Base-by-base conservation (phyloP, 208 protist species). In the Zelonia costaricensis region DNA sequence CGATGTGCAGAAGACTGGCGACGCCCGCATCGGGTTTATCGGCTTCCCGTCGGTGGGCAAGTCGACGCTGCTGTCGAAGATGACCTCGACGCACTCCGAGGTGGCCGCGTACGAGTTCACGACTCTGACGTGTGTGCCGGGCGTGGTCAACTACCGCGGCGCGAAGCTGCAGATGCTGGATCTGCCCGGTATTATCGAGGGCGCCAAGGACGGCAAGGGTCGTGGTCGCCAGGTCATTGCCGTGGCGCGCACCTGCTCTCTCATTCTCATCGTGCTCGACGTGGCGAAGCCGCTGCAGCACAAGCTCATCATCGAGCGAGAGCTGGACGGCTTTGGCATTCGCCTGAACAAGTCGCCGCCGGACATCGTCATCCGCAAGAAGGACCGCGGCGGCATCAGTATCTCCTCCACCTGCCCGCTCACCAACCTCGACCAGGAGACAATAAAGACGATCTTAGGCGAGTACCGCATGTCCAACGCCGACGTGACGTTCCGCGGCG, bases 61-160 rank as follows among this genome's bases (percentile, higher is more conserved):
- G 86, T 98, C 95, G 7, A 99, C 98, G 0, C 85, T 99, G 33
- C 76, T 99, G 42, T 97, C 81, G 16, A 99, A 99, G 75, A 84
- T 99, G 74, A 99, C 98, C 13, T 93, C 88, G 27, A 99, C 98
- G 2, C 72, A 97, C 57, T 99, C 97, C 7, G 97, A 98, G 73
- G 95, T 98, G 18, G 98, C 95, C 38, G 97, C 95, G 16, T 99
- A 99, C 80, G 98, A 99, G 80, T 99, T 99, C 80, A 99, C 98
- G 2, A 99, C 98, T 9, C 82, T 99, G 16, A 99, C 98, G 3
- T 99, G 97, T 71, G 97, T 99, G 46, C 98, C 98, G 22, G 98
- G 94, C 63, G 88, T 97, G 18, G 91, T 96, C 40, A 81, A 69
- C 30, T 98, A 99, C 82, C 98, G 98, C 56, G 92, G 91, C 27